Percentiles rank a stretch among this genome's conserved stretches.
phyloP scores from a whole-genome alignment of 176 grass and related monocot species.

The Typha latifolia region DNA sequence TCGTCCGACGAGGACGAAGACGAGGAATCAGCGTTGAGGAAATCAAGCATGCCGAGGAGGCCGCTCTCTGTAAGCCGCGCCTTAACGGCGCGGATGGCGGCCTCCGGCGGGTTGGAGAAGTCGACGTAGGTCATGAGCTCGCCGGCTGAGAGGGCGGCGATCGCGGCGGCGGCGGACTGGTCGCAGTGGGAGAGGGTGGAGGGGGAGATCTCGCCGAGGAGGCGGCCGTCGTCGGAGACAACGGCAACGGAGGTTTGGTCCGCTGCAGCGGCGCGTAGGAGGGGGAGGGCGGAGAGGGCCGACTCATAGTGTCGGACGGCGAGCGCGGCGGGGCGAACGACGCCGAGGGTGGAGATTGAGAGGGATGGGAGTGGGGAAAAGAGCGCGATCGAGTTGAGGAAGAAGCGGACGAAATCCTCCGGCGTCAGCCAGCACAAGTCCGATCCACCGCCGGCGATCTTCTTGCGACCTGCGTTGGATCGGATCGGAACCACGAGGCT shows the following conservation, averaged over 20 bases:
- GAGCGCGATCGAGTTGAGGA: conserved; percentile 49
- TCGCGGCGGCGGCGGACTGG: conserved; percentile 28
- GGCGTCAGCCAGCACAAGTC: conserved; percentile 64
- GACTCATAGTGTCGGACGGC: conserved; percentile 13
- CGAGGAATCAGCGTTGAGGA: conserved; percentile 28
- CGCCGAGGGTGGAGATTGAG: conserved; percentile 45
- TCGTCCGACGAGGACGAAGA: conserved; percentile 3
- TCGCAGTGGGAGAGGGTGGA: conserved; percentile 34
- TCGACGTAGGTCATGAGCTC: conserved; percentile 41
- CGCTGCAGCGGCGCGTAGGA: conserved; percentile 22
- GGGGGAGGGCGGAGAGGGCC: conserved; percentile 31
- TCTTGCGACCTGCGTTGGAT: conserved; percentile 32
- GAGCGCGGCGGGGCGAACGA: conserved; percentile 28
- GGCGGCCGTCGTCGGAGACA: conserved; percentile 11
- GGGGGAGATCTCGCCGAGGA: conserved; percentile 57
- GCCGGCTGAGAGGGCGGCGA: conserved; percentile 38
- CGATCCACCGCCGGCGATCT: conserved; percentile 1
- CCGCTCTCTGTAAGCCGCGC: conserved; percentile 27
- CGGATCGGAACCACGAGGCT: conserved; percentile 47
- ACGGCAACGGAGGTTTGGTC: conserved; percentile 44
- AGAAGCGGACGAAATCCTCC: conserved; percentile 74
- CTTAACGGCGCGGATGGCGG: conserved; percentile 19
- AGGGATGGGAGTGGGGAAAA: conserved; percentile 36
- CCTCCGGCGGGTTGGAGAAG: conserved; percentile 8
- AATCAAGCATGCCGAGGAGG: conserved; percentile 36